phyloP scores from a whole-genome alignment of 768 basidiomycete species.

The Mycena metata region DNA sequence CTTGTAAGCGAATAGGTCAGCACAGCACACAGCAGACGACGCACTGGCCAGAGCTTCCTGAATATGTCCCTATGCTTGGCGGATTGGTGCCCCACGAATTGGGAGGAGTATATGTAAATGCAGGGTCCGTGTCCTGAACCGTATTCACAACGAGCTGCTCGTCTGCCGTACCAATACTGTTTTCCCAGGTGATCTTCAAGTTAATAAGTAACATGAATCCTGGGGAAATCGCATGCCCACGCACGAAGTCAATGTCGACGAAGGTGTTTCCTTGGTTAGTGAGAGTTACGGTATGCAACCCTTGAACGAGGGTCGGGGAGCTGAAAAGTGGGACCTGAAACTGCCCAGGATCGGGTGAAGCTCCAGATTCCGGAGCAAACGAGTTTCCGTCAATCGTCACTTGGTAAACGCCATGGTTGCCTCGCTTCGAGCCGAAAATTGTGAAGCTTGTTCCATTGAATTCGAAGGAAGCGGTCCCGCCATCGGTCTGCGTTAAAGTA shows the following conservation, averaged over 20 bases:
- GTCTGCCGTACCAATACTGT: conserved; percentile 38
- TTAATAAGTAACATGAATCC: not conserved
- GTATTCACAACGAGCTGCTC: conserved; percentile 43
- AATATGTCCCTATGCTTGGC: conserved; percentile 52
- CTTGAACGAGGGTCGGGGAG: conserved; percentile 18
- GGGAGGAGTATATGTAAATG: conserved; percentile 42
- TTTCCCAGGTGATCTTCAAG: conserved; percentile 38
- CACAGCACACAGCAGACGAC: conserved; percentile 30
- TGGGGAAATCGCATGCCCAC: conserved; percentile 6
- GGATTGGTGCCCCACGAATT: conserved; percentile 51
- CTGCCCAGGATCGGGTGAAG: conserved; percentile 23
- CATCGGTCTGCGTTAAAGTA: conserved; percentile 47
- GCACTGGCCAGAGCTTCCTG: conserved; percentile 59
- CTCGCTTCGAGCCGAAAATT: conserved; percentile 57
- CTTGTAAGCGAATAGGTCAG: not conserved
- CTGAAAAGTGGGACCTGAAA: conserved; percentile 31
- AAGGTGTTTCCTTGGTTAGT: conserved; percentile 41
- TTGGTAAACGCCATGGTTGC: conserved; percentile 53
- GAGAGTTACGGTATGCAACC: conserved; percentile 39
- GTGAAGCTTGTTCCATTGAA: conserved; percentile 57
- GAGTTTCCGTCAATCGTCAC: conserved; percentile 40
- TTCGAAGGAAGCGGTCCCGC: conserved; percentile 45
- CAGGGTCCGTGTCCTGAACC: conserved; percentile 42
- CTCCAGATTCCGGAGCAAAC: conserved; percentile 31
- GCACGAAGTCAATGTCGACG: conserved; percentile 58